Conservation (phyloP, 2,329 filamentous ascomycete species). For the Fusarium oxysporum region DNA sequence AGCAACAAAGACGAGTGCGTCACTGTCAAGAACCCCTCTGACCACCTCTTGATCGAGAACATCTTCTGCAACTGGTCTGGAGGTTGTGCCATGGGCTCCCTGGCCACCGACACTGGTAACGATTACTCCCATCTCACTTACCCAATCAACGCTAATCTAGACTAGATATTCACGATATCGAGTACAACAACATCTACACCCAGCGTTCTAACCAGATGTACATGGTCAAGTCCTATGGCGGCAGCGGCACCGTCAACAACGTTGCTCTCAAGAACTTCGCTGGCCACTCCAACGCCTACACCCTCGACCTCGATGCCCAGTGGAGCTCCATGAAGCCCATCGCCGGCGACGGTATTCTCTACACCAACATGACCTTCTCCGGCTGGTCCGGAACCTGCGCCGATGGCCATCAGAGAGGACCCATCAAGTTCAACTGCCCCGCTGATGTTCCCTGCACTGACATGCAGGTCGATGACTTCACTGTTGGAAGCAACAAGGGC, state of each 20-base stretch:
- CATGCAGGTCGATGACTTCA: conserved; percentile 35
- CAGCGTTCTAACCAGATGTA: conserved; percentile 41
- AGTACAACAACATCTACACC: conserved; percentile 40
- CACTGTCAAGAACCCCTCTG: conserved; percentile 37
- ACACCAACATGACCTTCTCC: conserved; percentile 37
- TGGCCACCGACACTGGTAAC: neutral
- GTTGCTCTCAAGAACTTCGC: conserved; percentile 36
- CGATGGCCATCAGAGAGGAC: conserved; percentile 32
- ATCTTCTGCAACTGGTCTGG: conserved; percentile 41
- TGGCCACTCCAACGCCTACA: conserved; percentile 40
- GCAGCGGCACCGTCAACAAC: conserved; percentile 36
- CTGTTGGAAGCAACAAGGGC: conserved; percentile 28
- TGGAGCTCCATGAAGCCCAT: conserved; percentile 34
- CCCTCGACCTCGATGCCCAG: conserved; percentile 31
- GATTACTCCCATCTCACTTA: accelerated
- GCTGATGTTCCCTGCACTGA: conserved; percentile 33
- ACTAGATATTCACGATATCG: conserved; percentile 26
- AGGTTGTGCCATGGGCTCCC: conserved; percentile 36
- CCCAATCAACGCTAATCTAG: neutral
- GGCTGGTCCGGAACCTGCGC: conserved; percentile 39
- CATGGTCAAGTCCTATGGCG: conserved; percentile 42
- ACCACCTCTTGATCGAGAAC: conserved; percentile 38
- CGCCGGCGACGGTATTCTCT: conserved; percentile 30
- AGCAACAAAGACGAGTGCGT: conserved; percentile 43
- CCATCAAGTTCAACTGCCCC: conserved; percentile 41